These are phyloP conservation scores for Starmera stellimalicola DNA, from an alignment of 1,139 yeast species.

Conservation along the genomic window DNA sequence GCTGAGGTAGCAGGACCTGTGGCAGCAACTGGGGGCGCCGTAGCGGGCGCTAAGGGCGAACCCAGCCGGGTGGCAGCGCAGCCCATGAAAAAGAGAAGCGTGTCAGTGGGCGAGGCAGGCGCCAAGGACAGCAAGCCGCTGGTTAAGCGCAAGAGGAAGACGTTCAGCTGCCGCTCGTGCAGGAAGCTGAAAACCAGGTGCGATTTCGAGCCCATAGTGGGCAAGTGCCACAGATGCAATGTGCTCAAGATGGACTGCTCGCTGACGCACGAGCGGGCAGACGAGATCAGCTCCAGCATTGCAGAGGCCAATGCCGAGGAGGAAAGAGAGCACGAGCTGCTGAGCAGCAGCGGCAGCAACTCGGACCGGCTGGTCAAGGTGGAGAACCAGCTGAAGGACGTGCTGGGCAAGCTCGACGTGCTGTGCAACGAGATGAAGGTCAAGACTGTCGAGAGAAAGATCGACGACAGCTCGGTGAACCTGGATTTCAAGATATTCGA, in stretches of 20 bases:
- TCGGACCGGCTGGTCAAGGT: slow-evolving; percentile 1
- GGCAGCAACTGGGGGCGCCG: too few species aligned
- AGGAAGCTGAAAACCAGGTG: slow-evolving; percentile 45
- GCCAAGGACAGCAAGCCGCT: neutral
- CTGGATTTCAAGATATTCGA: slow-evolving; percentile 8
- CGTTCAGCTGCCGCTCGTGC: slow-evolving; percentile 41
- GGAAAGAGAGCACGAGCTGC: neutral
- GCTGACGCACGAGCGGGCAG: slow-evolving; percentile 25
- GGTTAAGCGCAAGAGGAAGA: slow-evolving; percentile 31
- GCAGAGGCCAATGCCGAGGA: slow-evolving; percentile 5
- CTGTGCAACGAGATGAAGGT: neutral
- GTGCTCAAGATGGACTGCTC: slow-evolving; percentile 37
- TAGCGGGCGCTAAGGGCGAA: too few species aligned
- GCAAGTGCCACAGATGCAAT: slow-evolving; percentile 40
- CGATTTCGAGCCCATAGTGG: slow-evolving; percentile 31
- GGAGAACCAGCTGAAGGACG: slow-evolving; percentile 1
- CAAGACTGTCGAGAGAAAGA: neutral
- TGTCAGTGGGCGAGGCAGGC: slow-evolving; percentile 6
- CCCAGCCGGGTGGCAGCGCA: too few species aligned
- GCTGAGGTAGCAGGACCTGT: too few species aligned
- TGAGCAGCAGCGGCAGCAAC: neutral
- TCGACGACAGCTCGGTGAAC: slow-evolving; percentile 3
- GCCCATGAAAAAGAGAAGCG: slow-evolving; percentile 1
- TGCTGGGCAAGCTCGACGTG: slow-evolving; percentile 2
- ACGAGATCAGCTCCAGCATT: slow-evolving; percentile 13